Evolutionary conservation across 495 filamentous ascomycete genomes (phyloP).

Genomic region (Neurospora sublineolata): DNA sequence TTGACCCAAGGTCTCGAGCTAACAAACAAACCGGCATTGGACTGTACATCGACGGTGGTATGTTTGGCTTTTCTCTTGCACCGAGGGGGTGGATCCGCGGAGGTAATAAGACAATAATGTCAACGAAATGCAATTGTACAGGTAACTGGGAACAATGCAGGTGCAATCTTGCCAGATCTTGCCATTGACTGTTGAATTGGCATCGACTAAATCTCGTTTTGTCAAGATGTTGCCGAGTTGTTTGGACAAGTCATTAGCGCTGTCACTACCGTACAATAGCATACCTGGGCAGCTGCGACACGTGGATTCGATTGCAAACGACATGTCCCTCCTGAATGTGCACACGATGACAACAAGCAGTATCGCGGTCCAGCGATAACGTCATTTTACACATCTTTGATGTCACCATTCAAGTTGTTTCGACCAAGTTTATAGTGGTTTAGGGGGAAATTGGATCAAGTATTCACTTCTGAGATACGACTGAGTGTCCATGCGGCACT

Average conservation of each 20-base stretch:
- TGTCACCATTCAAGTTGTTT: neutral
- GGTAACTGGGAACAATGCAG: neutral
- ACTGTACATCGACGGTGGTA: neutral
- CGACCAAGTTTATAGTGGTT: neutral
- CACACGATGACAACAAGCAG: neutral
- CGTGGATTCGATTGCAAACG: neutral
- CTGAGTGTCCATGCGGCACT: neutral
- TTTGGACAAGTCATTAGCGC: neutral
- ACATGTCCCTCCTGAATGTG: neutral
- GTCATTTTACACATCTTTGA: neutral
- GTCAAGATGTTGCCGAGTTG: neutral
- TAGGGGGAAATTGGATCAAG: neutral
- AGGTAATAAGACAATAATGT: neutral
- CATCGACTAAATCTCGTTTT: too few relatives aligned
- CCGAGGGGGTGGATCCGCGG: neutral
- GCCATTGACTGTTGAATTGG: too few relatives aligned
- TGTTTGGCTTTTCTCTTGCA: neutral
- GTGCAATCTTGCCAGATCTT: neutral
- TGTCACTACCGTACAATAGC: neutral
- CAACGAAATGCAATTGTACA: neutral
- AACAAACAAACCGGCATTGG: too few relatives aligned
- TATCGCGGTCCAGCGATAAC: neutral
- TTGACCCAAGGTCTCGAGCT: too few relatives aligned
- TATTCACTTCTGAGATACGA: neutral
- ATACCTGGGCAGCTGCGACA: neutral